These are phyloP conservation scores for Paecilomyces sp. DNA, from an alignment of 2,329 filamentous ascomycete genomes.

Conservation along the genomic window DNA sequence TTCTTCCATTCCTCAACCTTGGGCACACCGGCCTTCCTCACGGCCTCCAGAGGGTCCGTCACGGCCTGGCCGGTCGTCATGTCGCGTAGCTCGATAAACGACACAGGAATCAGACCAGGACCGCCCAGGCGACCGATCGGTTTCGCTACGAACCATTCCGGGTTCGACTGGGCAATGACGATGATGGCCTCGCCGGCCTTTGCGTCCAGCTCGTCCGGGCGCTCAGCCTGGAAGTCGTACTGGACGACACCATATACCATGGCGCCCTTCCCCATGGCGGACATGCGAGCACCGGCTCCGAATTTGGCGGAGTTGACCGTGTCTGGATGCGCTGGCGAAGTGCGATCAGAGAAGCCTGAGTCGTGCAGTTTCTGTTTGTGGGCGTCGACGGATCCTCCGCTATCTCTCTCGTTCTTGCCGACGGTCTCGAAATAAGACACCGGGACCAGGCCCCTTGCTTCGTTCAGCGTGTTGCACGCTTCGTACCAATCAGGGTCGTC, in stretches of 20 bases:
- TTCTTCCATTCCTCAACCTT: slow-evolving; percentile 99
- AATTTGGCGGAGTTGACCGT: slow-evolving; percentile 25
- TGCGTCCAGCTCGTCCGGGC: slow-evolving; percentile 92
- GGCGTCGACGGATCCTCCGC: slow-evolving; percentile 58
- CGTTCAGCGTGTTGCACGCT: slow-evolving; percentile 81
- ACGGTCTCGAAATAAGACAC: slow-evolving; percentile 90
- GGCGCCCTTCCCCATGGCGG: slow-evolving; percentile 56
- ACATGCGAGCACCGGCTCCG: slow-evolving; percentile 33
- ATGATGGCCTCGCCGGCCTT: slow-evolving; percentile 96
- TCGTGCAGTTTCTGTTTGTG: slow-evolving; percentile 66
- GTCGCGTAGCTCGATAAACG: slow-evolving; percentile 92
- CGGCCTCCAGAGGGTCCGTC: slow-evolving; percentile 72
- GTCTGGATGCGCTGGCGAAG: slow-evolving; percentile 29
- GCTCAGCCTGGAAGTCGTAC: slow-evolving; percentile 92
- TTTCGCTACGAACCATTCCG: slow-evolving; percentile 98
- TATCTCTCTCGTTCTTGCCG: slow-evolving; percentile 87
- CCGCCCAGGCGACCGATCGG: slow-evolving; percentile 96
- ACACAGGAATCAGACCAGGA: slow-evolving; percentile 89
- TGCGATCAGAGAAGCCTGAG: slow-evolving; percentile 72
- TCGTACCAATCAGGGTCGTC: slow-evolving; percentile 97
- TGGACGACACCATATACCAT: slow-evolving; percentile 97
- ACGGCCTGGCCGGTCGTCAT: slow-evolving; percentile 83
- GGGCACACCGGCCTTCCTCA: slow-evolving; percentile 81
- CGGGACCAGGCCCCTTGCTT: slow-evolving; percentile 83
- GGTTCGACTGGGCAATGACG: slow-evolving; percentile 95